phyloP scores from a whole-genome alignment of 305 asterid species.

The Solanum hybrid region DNA sequence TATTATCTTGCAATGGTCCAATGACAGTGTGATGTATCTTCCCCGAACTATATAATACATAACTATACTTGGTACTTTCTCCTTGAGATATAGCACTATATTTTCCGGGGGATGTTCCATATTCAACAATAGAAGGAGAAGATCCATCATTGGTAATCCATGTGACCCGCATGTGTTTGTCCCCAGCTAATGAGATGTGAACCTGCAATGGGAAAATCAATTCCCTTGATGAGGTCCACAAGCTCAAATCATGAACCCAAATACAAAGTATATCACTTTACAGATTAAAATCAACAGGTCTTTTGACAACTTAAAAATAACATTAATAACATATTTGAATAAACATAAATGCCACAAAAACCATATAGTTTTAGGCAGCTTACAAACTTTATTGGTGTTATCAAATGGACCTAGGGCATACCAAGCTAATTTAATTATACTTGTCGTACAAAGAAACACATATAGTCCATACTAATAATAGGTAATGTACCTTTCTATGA shows the following conservation, averaged over 20 bases:
- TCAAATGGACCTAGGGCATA: background rate
- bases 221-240: background rate
- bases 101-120: slow-evolving; percentile 58
- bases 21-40: slow-evolving; percentile 75
- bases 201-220: slow-evolving; percentile 36
- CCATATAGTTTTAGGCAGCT: background rate
- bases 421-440: background rate
- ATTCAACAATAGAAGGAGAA: slow-evolving; percentile 59
- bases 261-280: background rate
- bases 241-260: background rate
- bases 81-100: slow-evolving; percentile 50
- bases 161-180: slow-evolving; percentile 58
- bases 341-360: background rate
- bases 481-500: background rate
- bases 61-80: slow-evolving; percentile 58
- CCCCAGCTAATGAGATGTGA: slow-evolving; percentile 88
- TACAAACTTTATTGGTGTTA: background rate
- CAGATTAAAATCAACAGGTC: background rate
- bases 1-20: slow-evolving; percentile 67
- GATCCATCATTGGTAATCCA: slow-evolving; percentile 55
- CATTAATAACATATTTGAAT: background rate
- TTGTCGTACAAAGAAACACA: background rate
- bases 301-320: background rate
- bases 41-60: slow-evolving; percentile 69
- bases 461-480: background rate